Percentiles rank a stretch among this genome's conserved stretches.
phyloP scores from a whole-genome alignment of 345 rosid genomes.

The Nasturtium officinale region DNA sequence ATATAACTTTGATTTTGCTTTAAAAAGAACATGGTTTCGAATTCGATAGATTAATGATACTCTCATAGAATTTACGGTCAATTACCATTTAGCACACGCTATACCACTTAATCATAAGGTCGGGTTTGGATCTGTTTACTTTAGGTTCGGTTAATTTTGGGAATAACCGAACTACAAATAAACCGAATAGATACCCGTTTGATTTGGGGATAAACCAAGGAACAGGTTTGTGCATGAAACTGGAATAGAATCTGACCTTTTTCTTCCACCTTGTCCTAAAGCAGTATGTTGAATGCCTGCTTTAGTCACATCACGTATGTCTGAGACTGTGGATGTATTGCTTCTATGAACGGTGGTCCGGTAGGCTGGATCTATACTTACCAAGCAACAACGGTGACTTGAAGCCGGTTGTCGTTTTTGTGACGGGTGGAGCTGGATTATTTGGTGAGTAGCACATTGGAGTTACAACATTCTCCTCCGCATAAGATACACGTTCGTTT shows the following conservation, averaged over 20 bases:
- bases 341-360: not conserved
- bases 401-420: conserved; percentile 93
- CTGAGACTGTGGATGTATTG: conserved; percentile 14
- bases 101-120: too few species aligned
- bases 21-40: not conserved
- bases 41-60: too few species aligned
- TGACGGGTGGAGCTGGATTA: conserved; percentile 99
- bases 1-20: not conserved
- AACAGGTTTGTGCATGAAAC: conserved; percentile 63
- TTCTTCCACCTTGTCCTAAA: not conserved
- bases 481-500: not conserved
- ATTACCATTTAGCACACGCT: too few species aligned
- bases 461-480: conserved; percentile 17
- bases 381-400: conserved; percentile 60
- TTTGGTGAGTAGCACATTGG: conserved; percentile 63
- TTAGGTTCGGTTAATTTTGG: too few species aligned
- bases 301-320: not conserved
- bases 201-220: conserved; percentile 97
- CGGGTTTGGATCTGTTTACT: too few species aligned
- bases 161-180: too few species aligned
- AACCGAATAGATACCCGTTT: too few species aligned
- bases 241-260: not conserved
- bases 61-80: not conserved
- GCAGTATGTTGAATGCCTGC: not conserved
- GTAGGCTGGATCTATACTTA: conserved; percentile 83